Conservation (phyloP, 1,284 basidiomycete species). For the Moesziomyces parantarcticus region DNA sequence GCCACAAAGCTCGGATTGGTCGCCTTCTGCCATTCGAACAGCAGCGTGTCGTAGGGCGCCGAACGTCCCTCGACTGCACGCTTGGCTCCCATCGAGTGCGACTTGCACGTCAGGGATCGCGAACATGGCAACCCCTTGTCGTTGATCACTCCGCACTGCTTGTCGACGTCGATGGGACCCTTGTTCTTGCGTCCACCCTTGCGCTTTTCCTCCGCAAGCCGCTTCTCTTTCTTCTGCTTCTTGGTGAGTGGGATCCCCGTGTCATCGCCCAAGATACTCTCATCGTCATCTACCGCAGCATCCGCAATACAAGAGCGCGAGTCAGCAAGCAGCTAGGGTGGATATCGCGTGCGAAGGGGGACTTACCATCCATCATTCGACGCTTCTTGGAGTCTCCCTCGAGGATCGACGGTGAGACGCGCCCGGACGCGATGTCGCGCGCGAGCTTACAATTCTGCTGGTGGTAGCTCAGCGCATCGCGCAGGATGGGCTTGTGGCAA, state of each 20-base stretch:
- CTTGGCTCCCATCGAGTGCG: slow-evolving; percentile 96
- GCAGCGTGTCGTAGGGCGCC: slow-evolving; percentile 83
- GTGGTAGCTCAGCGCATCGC: slow-evolving; percentile 54
- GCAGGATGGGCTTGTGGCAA: slow-evolving; percentile 57
- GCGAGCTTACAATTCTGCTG: slow-evolving; percentile 57
- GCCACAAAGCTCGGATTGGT: slow-evolving; percentile 95
- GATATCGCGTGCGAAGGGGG: background rate
- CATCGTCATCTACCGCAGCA: slow-evolving; percentile 36
- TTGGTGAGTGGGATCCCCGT: slow-evolving; percentile 15
- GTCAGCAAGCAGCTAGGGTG: background rate
- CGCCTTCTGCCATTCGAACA: slow-evolving; percentile 85
- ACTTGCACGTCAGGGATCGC: slow-evolving; percentile 97
- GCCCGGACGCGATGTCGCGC: slow-evolving; percentile 52
- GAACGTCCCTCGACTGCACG: slow-evolving; percentile 89
- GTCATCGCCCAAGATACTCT: slow-evolving; percentile 34
- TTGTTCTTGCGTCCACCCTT: slow-evolving; percentile 52
- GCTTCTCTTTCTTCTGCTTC: slow-evolving; percentile 41
- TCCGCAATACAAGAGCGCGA: background rate
- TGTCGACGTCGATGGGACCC: slow-evolving; percentile 77
- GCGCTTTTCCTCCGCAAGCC: slow-evolving; percentile 43
- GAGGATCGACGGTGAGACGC: slow-evolving; percentile 53
- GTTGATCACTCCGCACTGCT: slow-evolving; percentile 97
- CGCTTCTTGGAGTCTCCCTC: slow-evolving; percentile 48
- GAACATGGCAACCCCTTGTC: slow-evolving; percentile 93
- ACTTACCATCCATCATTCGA: slow-evolving; percentile 48